A percentile compares a stretch with the other conserved stretches of the same genome.
These are phyloP conservation scores for Lizanozyma gosingica DNA, from an alignment of 1,139 yeast genomes.

Conservation along the genomic window DNA sequence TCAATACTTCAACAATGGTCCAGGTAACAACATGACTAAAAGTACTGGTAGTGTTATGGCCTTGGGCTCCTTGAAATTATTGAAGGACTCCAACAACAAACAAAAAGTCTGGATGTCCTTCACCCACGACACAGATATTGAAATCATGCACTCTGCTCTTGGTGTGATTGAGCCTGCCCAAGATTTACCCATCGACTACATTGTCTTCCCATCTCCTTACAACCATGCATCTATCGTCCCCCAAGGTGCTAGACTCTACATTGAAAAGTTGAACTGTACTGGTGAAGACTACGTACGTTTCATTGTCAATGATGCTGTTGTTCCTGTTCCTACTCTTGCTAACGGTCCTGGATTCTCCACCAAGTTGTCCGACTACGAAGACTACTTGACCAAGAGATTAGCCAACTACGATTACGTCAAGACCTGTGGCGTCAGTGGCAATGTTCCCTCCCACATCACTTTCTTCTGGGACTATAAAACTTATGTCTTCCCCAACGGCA, in stretches of 20 bases:
- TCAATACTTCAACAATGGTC: constrained; percentile 42
- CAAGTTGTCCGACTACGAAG: constrained; percentile 30
- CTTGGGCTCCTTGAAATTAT: constrained; percentile 38
- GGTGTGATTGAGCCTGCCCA: constrained; percentile 35
- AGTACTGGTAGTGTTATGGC: constrained; percentile 40
- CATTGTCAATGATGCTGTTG: constrained; percentile 47
- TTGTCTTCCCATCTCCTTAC: constrained; percentile 34
- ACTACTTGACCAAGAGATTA: constrained; percentile 23
- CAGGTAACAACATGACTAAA: constrained; percentile 36
- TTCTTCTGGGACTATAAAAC: not conserved
- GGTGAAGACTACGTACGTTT: constrained; percentile 34
- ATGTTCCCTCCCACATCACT: not conserved
- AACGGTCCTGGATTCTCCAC: constrained; percentile 55
- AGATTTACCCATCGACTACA: constrained; percentile 20
- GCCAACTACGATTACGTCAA: constrained; percentile 18
- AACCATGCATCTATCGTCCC: constrained; percentile 42
- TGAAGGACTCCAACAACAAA: constrained; percentile 20
- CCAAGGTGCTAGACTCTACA: constrained; percentile 45
- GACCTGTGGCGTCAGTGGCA: constrained; percentile 18
- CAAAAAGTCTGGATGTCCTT: constrained; percentile 38
- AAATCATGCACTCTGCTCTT: constrained; percentile 40
- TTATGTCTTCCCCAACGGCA: not conserved
- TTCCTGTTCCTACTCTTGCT: constrained; percentile 42
- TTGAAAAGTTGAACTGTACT: constrained; percentile 37
- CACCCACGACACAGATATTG: constrained; percentile 53